Percentiles rank a stretch among this genome's conserved stretches.
Conservation (phyloP, 2,329 filamentous ascomycete species). For the Epichloe scottii region DNA sequence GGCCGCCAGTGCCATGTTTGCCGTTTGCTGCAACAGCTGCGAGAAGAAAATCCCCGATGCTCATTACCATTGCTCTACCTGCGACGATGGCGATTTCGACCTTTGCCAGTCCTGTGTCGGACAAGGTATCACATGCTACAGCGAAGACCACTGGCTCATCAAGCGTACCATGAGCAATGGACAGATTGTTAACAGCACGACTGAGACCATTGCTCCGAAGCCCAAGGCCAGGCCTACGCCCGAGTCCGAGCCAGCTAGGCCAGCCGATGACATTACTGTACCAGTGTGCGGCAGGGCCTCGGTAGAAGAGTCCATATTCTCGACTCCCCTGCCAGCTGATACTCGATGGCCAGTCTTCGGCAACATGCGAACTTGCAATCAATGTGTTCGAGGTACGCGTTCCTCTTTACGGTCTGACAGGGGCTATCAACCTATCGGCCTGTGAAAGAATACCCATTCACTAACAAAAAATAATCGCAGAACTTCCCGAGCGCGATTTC, state of each 20-base stretch:
- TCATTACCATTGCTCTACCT: constrained; percentile 92
- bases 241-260: not conserved
- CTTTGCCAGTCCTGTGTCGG: constrained; percentile 73
- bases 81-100: constrained; percentile 88
- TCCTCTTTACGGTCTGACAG: not conserved
- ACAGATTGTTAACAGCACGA: constrained; percentile 70
- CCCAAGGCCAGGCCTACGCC: constrained; percentile 21
- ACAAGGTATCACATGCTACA: constrained; percentile 63
- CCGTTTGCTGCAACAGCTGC: constrained; percentile 91
- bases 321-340: not conserved
- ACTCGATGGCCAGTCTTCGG: constrained; percentile 9
- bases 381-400: constrained; percentile 35
- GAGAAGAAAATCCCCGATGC: constrained; percentile 63
- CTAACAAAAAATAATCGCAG: constrained; percentile 22
- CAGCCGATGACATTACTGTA: not conserved
- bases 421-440: not conserved
- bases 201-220: constrained; percentile 65
- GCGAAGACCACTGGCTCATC: constrained; percentile 81
- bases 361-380: constrained; percentile 55
- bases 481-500: constrained; percentile 65
- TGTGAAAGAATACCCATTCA: constrained; percentile 5
- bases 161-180: constrained; percentile 76
- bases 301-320: not conserved
- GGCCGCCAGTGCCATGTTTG: constrained; percentile 36
- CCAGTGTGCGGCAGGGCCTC: not conserved